phyloP scores from a whole-genome alignment of 2,329 filamentous ascomycete species.

The Meredithiella fracta region DNA sequence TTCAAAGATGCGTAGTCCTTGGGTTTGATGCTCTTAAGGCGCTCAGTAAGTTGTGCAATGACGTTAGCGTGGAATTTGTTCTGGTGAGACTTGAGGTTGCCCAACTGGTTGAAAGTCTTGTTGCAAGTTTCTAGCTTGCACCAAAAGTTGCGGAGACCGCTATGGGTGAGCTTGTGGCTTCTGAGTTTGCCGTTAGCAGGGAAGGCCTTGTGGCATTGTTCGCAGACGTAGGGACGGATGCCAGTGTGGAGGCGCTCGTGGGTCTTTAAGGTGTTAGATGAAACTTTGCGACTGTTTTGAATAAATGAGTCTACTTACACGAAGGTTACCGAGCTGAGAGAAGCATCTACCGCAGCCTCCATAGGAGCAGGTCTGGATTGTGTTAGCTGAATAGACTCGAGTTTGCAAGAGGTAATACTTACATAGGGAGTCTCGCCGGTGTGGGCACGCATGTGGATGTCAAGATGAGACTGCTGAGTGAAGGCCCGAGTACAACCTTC shows the following conservation, averaged over 20 bases:
- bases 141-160: conserved; percentile 58
- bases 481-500: conserved; percentile 68
- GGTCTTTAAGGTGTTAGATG: conserved; percentile 35
- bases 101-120: conserved; percentile 78
- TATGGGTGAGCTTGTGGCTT: conserved; percentile 68
- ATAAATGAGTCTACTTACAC: conserved; percentile 34
- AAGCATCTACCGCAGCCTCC: conserved; percentile 63
- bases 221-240: conserved; percentile 68
- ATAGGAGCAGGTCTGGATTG: conserved; percentile 45
- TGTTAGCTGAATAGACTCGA: conserved; percentile 17
- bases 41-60: conserved; percentile 49
- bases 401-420: conserved; percentile 23
- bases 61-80: conserved; percentile 82
- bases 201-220: conserved; percentile 65
- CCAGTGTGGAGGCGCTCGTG: conserved; percentile 79
- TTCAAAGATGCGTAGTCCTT: conserved; percentile 41
- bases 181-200: conserved; percentile 74
- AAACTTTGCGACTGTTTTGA: background rate
- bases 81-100: conserved; percentile 90
- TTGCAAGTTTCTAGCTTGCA: conserved; percentile 72
- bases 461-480: conserved; percentile 79
- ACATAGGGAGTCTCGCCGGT: conserved; percentile 85
- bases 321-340: conserved; percentile 80
- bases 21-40: conserved; percentile 49
- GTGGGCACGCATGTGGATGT: conserved; percentile 77